Conservation (phyloP, 345 rosid species). For the Populus deltoides region DNA sequence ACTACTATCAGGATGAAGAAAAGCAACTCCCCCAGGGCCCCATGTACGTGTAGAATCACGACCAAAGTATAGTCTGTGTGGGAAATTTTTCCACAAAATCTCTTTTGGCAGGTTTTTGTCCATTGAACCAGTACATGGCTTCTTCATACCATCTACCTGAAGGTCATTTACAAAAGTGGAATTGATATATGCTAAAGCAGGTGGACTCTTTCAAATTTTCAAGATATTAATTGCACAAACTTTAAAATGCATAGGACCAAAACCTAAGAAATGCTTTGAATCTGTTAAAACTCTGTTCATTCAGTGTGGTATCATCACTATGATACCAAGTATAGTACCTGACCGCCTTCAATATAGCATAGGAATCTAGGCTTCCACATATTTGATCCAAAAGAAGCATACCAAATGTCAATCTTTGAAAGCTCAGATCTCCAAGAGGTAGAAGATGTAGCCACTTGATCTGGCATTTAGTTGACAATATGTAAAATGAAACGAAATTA, state of each 20-base stretch:
- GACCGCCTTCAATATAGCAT: slow-evolving; percentile 85
- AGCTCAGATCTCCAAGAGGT: slow-evolving; percentile 62
- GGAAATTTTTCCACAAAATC: slow-evolving; percentile 61
- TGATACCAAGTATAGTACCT: slow-evolving; percentile 38
- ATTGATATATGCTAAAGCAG: background rate
- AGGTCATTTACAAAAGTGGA: slow-evolving; percentile 6
- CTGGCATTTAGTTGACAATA: slow-evolving; percentile 26
- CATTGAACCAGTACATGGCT: slow-evolving; percentile 61
- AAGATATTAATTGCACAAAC: background rate
- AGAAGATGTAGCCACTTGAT: slow-evolving; percentile 22
- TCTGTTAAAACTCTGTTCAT: background rate
- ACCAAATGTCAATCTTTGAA: slow-evolving; percentile 68
- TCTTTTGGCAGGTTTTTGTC: slow-evolving; percentile 74
- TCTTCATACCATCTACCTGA: slow-evolving; percentile 73
- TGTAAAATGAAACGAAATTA: background rate
- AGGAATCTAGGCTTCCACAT: slow-evolving; percentile 79
- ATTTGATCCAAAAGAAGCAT: slow-evolving; percentile 82
- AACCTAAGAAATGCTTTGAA: background rate
- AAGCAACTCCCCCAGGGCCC: slow-evolving; percentile 94
- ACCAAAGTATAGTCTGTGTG: slow-evolving; percentile 83
- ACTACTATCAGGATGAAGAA: slow-evolving; percentile 55
- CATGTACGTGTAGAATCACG: slow-evolving; percentile 52
- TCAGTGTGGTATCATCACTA: background rate
- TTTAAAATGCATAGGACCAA: background rate
- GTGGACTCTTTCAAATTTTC: background rate